phyloP scores from a whole-genome alignment of 2,329 filamentous ascomycete genomes.

The Xylaria multiplex region DNA sequence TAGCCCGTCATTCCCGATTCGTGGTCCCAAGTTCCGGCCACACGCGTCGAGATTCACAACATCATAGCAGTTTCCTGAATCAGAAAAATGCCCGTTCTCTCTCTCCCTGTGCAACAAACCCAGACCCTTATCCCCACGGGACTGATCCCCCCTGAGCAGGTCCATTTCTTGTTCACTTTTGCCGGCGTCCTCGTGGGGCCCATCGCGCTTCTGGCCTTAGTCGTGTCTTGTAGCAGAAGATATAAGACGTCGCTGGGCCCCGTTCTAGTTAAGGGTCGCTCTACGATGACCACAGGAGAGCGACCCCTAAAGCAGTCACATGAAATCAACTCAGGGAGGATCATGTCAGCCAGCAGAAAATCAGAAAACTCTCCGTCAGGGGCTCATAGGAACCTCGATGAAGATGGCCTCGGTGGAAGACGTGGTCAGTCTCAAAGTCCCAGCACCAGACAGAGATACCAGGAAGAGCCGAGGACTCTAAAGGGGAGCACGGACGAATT shows the following conservation, averaged over 20 bases:
- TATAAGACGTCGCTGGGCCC: slow-evolving; percentile 39
- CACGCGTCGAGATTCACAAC: slow-evolving; percentile 39
- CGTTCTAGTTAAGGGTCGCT: slow-evolving; percentile 19
- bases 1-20: slow-evolving; percentile 40
- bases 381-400: slow-evolving; percentile 8
- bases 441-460: slow-evolving; percentile 25
- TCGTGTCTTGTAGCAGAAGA: slow-evolving; percentile 37
- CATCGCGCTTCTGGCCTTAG: slow-evolving; percentile 39
- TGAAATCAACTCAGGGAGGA: slow-evolving; percentile 45
- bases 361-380: slow-evolving; percentile 35
- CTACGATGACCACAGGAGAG: slow-evolving; percentile 34
- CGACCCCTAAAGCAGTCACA: slow-evolving; percentile 46
- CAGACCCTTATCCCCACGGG: slow-evolving; percentile 47
- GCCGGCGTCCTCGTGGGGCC: slow-evolving; percentile 39
- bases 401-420: slow-evolving; percentile 23
- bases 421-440: slow-evolving; percentile 33
- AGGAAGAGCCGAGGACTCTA: slow-evolving; percentile 31
- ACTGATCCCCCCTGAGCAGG: slow-evolving; percentile 44
- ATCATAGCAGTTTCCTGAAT: slow-evolving; percentile 47
- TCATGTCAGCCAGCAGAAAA: slow-evolving; percentile 45
- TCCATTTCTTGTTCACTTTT: slow-evolving; percentile 42
- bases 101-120: slow-evolving; percentile 45
- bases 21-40: slow-evolving; percentile 42
- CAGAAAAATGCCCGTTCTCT: slow-evolving; percentile 55
- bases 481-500: slow-evolving; percentile 45